These are phyloP conservation scores for Termitomyces sp. DNA, from an alignment of 768 basidiomycete species.

Conservation along the genomic window DNA sequence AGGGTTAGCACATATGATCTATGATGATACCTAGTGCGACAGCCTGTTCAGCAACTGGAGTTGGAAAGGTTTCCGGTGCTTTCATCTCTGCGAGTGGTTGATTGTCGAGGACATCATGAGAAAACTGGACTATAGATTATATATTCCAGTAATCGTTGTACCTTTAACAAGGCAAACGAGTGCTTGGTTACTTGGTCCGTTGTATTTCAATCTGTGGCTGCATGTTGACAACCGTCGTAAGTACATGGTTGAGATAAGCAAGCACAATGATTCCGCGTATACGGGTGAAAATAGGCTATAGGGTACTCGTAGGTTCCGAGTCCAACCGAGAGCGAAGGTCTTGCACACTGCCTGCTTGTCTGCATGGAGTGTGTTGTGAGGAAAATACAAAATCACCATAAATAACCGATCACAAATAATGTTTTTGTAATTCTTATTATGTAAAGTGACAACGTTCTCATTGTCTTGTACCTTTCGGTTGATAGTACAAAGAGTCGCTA, in stretches of 20 bases:
- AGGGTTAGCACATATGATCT: not conserved
- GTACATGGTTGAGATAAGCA: not conserved
- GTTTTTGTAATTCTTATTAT: not conserved
- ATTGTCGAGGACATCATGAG: not conserved
- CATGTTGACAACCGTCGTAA: not conserved
- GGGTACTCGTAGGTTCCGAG: not conserved
- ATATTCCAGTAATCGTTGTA: not conserved
- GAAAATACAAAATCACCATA: not conserved
- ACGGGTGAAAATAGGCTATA: no score
- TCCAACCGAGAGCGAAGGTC: not conserved
- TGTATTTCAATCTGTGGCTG: not conserved
- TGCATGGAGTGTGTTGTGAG: not conserved
- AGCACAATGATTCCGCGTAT: not conserved
- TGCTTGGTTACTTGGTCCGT: not conserved
- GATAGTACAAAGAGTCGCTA: slow-evolving; percentile 3
- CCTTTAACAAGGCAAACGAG: not conserved
- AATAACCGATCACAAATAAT: not conserved
- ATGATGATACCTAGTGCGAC: not conserved
- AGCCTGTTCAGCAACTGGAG: not conserved
- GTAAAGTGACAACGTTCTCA: not conserved
- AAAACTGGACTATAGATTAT: not conserved
- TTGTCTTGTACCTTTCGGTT: not conserved
- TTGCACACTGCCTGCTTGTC: not conserved
- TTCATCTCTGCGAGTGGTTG: not conserved
- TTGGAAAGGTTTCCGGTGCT: not conserved